Evolutionary conservation across 1,284 basidiomycete species (phyloP), one percentile per base, ranked within the genome.

Genomic region (Tilletiaria anomala): DNA sequence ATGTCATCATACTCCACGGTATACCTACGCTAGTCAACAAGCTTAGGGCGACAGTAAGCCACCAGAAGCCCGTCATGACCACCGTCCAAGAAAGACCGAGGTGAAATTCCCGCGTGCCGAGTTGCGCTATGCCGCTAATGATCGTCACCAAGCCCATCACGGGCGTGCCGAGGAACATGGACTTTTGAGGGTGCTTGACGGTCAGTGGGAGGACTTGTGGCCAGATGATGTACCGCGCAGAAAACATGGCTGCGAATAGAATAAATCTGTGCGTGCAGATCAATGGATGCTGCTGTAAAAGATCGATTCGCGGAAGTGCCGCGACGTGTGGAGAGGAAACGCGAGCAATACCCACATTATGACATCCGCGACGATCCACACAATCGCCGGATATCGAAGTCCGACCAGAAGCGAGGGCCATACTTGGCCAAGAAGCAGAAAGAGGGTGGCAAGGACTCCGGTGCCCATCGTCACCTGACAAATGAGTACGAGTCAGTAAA

Each of bases 1-100:
- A 52, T 12, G 51, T 61, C 51, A 58, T 57, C 48, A 57, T 54
- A 36, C 44, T 48, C 22, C 53, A 61, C 18, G 56, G 56, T 5
- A 61, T 47, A 12, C 51, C 56, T 10, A 56, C 40, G 5, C 48
- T 46, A 2, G 44, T 54, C 10, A 54, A 6, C 17, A 56, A 33
- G 32, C 43, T 44, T 6, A 58, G 10, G 12, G 42, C 44, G 11
- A 42, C 43, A 0, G 50, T 48, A 4, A 37, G 22, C 49, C 55
- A 61, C 52, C 54, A 58, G 10, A 61, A 32, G 2, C 45, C 54
- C 16, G 47, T 40, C 2, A 56, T 54, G 2, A 50, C 49, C 3
- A 52, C 24, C 1, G 50, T 43, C 17, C 48, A 53, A 12, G 49
- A 45, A 8, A 50, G 40, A 1, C 54, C 54, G 12, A 61, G 40